Percentiles rank a stretch among this genome's conserved stretches.
phyloP scores from a whole-genome alignment of 192 early-diverging fungal species.

The Rhizophagus clarus region DNA sequence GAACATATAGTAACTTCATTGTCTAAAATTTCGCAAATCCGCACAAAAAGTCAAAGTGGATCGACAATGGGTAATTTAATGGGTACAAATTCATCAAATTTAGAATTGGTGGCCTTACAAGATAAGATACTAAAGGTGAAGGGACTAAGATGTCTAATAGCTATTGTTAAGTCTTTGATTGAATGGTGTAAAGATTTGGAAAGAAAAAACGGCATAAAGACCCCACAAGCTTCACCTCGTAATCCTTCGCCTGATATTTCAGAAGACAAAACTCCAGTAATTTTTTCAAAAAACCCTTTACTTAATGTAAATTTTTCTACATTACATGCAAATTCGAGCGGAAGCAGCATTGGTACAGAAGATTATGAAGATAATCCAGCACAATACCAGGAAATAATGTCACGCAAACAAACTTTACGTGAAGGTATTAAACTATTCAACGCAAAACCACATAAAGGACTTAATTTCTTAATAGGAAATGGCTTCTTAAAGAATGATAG shows the following conservation, averaged over 20 bases:
- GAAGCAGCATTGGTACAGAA: constrained; percentile 36
- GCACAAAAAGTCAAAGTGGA: constrained; percentile 41
- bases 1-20: constrained; percentile 80
- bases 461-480: constrained; percentile 76
- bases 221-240: neutral
- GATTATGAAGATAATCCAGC: constrained; percentile 80
- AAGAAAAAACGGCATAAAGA: constrained; percentile 15
- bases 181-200: constrained; percentile 64
- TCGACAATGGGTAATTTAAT: constrained; percentile 46
- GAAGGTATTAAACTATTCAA: constrained; percentile 82
- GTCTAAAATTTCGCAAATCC: constrained; percentile 47
- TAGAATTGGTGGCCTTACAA: constrained; percentile 44
- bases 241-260: constrained; percentile 1
- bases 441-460: constrained; percentile 83
- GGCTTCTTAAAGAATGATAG: constrained; percentile 75
- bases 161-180: constrained; percentile 66
- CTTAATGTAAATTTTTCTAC: constrained; percentile 37
- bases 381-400: constrained; percentile 80
- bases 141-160: constrained; percentile 60
- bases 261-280: constrained; percentile 39
- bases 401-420: constrained; percentile 79
- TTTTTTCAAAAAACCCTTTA: constrained; percentile 49
- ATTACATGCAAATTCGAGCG: constrained; percentile 40
- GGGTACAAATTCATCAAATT: constrained; percentile 34
- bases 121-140: constrained; percentile 46